Conservation (phyloP, 2,329 filamentous ascomycete genomes). For the Tolypocladium paradoxum region DNA sequence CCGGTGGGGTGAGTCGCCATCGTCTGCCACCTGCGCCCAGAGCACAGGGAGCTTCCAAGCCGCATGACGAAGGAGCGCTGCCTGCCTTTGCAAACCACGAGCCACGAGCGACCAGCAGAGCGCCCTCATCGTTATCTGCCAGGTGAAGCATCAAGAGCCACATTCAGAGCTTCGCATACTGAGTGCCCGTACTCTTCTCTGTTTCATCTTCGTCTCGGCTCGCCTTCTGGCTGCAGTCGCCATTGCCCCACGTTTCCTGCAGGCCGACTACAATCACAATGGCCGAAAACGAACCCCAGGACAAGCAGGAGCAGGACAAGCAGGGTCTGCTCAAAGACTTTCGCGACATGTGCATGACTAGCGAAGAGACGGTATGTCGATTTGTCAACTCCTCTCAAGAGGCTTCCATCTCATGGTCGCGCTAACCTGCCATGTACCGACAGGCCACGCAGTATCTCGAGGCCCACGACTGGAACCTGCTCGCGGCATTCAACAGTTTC, state of each 20-base stretch:
- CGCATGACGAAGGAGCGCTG: constrained; percentile 9
- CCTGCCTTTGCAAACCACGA: not conserved
- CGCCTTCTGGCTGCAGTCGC: not conserved
- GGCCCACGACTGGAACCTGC: constrained; percentile 16
- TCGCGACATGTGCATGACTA: constrained; percentile 14
- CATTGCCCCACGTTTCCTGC: not conserved
- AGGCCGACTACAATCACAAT: constrained; percentile 10
- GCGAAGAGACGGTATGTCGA: constrained; percentile 14
- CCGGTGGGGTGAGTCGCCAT: constrained; percentile 13
- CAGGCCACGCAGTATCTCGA: constrained; percentile 59
- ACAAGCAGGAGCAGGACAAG: constrained; percentile 11
- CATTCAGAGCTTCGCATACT: not conserved
- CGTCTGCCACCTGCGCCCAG: not conserved
- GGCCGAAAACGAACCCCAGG: constrained; percentile 13
- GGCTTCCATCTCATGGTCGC: not conserved
- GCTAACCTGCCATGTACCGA: not conserved
- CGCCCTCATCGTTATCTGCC: not conserved
- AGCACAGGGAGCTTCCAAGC: constrained; percentile 5
- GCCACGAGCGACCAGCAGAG: not conserved
- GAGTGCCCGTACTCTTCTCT: not conserved
- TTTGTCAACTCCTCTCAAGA: not conserved
- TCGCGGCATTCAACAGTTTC: constrained; percentile 46
- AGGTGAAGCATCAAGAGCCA: not conserved
- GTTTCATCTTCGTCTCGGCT: not conserved
- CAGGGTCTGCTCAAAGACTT: constrained; percentile 18